Evolutionary conservation across 371 early-diverging fungal genomes (phyloP).

Genomic region (Nematocida parisii): DNA sequence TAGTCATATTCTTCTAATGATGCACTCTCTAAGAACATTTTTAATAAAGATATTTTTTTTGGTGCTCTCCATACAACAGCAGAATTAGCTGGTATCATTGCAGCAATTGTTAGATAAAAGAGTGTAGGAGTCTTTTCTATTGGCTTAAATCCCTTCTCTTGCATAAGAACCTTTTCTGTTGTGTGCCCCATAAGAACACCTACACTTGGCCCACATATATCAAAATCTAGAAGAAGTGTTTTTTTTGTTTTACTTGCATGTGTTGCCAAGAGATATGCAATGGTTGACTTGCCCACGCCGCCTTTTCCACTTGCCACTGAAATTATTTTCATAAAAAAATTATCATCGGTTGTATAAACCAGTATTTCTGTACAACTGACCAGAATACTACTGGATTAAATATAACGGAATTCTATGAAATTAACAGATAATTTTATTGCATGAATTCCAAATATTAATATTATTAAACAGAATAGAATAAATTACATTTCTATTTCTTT

Average conservation of each 20-base stretch:
- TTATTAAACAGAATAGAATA: no score
- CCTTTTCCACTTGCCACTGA: conserved; percentile 91
- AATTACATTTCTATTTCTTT: conserved; percentile 11
- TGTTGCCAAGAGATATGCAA: conserved; percentile 71
- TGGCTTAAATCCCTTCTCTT: conserved; percentile 65
- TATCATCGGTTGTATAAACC: not conserved
- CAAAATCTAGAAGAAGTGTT: conserved; percentile 93
- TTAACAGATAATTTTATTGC: no score
- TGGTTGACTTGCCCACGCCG: conserved; percentile 88
- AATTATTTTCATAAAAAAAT: conserved; percentile 57
- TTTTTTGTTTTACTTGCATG: conserved; percentile 69
- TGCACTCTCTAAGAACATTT: conserved; percentile 89
- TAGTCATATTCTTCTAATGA: conserved; percentile 86
- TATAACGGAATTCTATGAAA: no score
- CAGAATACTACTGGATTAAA: no score
- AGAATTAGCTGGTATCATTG: conserved; percentile 82
- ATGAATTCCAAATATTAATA: no score
- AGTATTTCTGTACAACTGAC: no score
- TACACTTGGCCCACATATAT: conserved; percentile 92
- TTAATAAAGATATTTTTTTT: conserved; percentile 81
- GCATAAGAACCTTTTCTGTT: conserved; percentile 74
- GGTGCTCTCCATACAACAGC: conserved; percentile 98
- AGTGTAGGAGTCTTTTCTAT: conserved; percentile 71
- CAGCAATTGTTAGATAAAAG: conserved; percentile 87
- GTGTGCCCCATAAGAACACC: conserved; percentile 71